Percentiles rank a stretch among this genome's conserved stretches.
Evolutionary conservation across 1,284 basidiomycete species (phyloP).

Genomic region (Rhodotorula sp.): DNA sequence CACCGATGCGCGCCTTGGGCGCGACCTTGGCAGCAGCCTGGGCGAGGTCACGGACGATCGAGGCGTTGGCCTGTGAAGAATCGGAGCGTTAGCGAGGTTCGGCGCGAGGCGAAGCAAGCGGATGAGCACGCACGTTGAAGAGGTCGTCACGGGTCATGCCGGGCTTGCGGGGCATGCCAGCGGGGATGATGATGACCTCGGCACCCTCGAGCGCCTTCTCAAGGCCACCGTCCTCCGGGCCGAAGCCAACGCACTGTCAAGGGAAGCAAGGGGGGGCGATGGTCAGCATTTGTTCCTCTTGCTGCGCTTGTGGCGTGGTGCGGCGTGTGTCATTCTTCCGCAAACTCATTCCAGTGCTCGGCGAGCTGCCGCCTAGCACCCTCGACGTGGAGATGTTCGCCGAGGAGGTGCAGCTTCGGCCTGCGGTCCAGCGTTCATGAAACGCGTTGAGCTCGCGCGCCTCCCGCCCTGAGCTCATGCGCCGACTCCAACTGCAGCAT

Average conservation of each 20-base stretch:
- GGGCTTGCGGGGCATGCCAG: conserved; percentile 63
- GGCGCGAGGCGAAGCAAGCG: not conserved
- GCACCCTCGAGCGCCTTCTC: conserved; percentile 81
- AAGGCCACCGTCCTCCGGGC: conserved; percentile 71
- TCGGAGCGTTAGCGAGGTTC: not conserved
- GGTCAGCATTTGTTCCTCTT: conserved; percentile 51
- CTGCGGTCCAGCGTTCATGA: too few species aligned
- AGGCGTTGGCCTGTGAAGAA: conserved; percentile 74
- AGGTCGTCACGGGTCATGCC: conserved; percentile 90
- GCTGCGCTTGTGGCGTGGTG: too few species aligned
- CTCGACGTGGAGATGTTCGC: too few species aligned
- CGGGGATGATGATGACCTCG: conserved; percentile 93
- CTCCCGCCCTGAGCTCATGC: too few species aligned
- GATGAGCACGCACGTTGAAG: conserved; percentile 74
- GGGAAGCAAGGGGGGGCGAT: not conserved
- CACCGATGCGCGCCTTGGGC: conserved; percentile 86
- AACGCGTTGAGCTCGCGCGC: too few species aligned
- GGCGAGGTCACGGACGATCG: conserved; percentile 94
- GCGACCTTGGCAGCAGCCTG: conserved; percentile 79
- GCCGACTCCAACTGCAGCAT: too few species aligned
- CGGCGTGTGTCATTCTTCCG: too few species aligned
- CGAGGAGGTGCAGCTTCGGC: too few species aligned
- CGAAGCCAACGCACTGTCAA: conserved; percentile 71
- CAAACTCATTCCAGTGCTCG: too few species aligned
- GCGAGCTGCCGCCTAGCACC: too few species aligned